Base-by-base conservation (phyloP, 495 filamentous ascomycete genomes). In the Neurospora intermedia region DNA sequence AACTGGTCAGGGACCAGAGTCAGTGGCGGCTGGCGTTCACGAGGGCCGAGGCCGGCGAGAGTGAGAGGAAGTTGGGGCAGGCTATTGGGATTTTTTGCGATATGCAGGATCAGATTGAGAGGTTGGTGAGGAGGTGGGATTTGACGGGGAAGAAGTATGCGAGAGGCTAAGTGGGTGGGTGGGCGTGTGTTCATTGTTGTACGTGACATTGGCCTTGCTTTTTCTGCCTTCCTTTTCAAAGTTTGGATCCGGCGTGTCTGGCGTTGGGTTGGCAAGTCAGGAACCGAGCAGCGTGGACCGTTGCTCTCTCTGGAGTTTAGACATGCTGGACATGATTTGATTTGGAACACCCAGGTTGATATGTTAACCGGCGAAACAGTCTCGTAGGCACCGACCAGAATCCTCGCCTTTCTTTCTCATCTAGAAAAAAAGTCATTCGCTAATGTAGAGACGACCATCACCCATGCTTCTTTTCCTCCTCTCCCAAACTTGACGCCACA, bases 41-140 rank as follows among this genome's bases (percentile, higher is more conserved):
- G 0, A 78, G 83, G 23, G 82, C 84, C 66, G 75, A 82, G 4
- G 78, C 81, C 41, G 88, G 88, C 0, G 82, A 83, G 45, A 84
- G 84, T 20, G 85, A 87, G 78, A 78, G 76, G 23, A 90, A 88
- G 78, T 74, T 87, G 74, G 86, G 78, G 16, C 83, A 89, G 84
- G 88, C 89, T 18, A 81, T 92, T 54, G 87, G 88, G 75, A 88
- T 89, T 41, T 90, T 91, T 78, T 85, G 84, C 23, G 84, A 88
- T 20, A 87, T 87, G 82, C 89, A 91, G 75, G 82, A 87, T 46
- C 83, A 80, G 70, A 69, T 89, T 20, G 87, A 88, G 74, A 77
- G 74, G 40, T 70, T 88, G 39, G 83, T 86, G 76, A 74, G 76
- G 75, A 35, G 35, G 69, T 62, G 54, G 54, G 54, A 62, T 62